These are phyloP conservation scores for Blastocystis sp. DNA, from an alignment of 352 stramenopile species.

Conservation along the genomic window DNA sequence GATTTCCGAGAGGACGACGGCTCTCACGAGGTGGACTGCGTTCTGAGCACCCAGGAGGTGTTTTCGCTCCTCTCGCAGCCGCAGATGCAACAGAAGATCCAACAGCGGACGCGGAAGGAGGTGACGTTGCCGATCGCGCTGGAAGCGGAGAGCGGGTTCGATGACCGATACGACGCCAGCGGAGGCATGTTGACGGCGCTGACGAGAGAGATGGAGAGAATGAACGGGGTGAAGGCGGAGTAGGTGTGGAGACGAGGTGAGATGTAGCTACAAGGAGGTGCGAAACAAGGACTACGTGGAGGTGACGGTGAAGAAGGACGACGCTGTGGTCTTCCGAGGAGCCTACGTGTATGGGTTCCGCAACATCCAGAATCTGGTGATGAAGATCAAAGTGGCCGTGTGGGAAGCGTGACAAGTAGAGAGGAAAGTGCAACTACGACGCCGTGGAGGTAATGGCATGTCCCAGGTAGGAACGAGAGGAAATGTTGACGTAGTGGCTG, in stretches of 20 bases:
- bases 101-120: neutral
- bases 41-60: conserved; percentile 25
- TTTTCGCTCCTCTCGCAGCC: neutral
- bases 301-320: neutral
- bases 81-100: neutral
- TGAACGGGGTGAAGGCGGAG: too few relatives aligned
- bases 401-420: neutral
- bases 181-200: conserved; percentile 1
- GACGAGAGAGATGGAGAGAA: too few relatives aligned
- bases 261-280: neutral
- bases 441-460: conserved; percentile 50
- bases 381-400: conserved; percentile 35
- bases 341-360: conserved; percentile 46
- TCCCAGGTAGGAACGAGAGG: neutral
- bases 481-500: neutral
- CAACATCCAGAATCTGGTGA: conserved; percentile 54
- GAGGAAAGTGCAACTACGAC: conserved; percentile 37
- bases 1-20: conserved; percentile 6
- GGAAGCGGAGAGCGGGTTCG: neutral
- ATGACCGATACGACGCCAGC: neutral
- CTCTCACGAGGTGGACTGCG: conserved; percentile 10
- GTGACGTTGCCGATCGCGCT: neutral
- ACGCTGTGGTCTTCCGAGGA: neutral
- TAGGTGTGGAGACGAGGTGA: neutral
- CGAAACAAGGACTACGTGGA: conserved; percentile 49